A percentile compares a stretch with the other conserved stretches of the same genome.
phyloP scores from a whole-genome alignment of 2,329 filamentous ascomycete species.

The Fusarium sp. region DNA sequence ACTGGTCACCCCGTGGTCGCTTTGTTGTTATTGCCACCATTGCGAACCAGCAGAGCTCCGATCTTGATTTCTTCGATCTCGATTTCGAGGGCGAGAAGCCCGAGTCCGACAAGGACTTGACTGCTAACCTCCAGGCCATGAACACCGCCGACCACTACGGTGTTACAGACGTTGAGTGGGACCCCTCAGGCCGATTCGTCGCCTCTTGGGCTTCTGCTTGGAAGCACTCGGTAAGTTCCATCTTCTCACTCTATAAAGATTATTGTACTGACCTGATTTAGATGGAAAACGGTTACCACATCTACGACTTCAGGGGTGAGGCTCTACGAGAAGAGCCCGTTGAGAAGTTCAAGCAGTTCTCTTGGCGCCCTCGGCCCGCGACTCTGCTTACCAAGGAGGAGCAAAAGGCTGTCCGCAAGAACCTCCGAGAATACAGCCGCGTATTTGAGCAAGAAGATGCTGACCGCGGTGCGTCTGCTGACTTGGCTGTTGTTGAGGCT shows the following conservation, averaged over 20 bases:
- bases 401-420: slow-evolving; percentile 98
- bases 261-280: slow-evolving; percentile 55
- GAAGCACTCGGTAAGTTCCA: slow-evolving; percentile 86
- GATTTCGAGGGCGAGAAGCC: slow-evolving; percentile 98
- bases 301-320: slow-evolving; percentile 96
- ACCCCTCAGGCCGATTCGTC: slow-evolving; percentile 94
- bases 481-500: slow-evolving; percentile 92
- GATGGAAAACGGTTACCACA: slow-evolving; percentile 99
- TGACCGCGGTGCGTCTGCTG: slow-evolving; percentile 92
- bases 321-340: slow-evolving; percentile 89
- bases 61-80: slow-evolving; percentile 97
- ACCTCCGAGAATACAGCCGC: slow-evolving; percentile 95
- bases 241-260: slow-evolving; percentile 29
- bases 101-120: slow-evolving; percentile 92
- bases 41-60: slow-evolving; percentile 90
- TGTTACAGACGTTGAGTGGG: slow-evolving; percentile 98
- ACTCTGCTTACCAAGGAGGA: slow-evolving; percentile 97
- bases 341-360: slow-evolving; percentile 98
- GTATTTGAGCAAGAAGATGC: slow-evolving; percentile 96
- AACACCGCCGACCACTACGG: slow-evolving; percentile 95
- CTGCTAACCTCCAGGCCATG: slow-evolving; percentile 95
- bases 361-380: slow-evolving; percentile 91
- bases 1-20: slow-evolving; percentile 96
- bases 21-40: slow-evolving; percentile 97
- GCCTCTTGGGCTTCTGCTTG: slow-evolving; percentile 93